These are phyloP conservation scores for Diddensiella caesifluorescens DNA, from an alignment of 805 yeast genomes.

Conservation along the genomic window DNA sequence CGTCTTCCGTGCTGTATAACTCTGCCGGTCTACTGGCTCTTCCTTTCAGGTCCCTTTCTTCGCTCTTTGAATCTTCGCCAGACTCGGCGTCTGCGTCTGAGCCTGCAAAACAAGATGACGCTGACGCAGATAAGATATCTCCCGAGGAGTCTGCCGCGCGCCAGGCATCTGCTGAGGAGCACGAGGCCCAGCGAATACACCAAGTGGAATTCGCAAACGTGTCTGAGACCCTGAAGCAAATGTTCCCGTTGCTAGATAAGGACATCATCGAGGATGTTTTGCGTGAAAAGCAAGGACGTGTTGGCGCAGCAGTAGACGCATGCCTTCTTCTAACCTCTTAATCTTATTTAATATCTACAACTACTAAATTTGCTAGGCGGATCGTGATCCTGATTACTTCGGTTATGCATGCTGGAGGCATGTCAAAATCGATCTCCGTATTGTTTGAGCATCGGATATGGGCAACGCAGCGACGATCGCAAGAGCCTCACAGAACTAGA, in stretches of 20 bases:
- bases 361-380: no score
- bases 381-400: no score
- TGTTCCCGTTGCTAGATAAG: slow-evolving; percentile 72
- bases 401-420: no score
- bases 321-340: slow-evolving; percentile 35
- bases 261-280: slow-evolving; percentile 68
- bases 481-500: no score
- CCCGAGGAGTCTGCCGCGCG: slow-evolving; percentile 33
- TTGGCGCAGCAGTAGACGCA: slow-evolving; percentile 72
- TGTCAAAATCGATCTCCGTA: no score
- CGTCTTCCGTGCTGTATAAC: slow-evolving; percentile 32
- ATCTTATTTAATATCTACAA: neutral
- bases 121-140: slow-evolving; percentile 11
- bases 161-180: slow-evolving; percentile 36
- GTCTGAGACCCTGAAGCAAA: slow-evolving; percentile 48
- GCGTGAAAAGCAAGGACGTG: slow-evolving; percentile 54
- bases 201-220: slow-evolving; percentile 44
- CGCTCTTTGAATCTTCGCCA: slow-evolving; percentile 23
- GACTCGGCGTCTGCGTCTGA: slow-evolving; percentile 11
- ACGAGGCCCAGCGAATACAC: slow-evolving; percentile 36
- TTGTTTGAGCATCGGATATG: no score
- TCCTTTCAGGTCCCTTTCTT: slow-evolving; percentile 39
- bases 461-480: no score
- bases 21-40: slow-evolving; percentile 49
- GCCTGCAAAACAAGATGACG: slow-evolving; percentile 3